A percentile compares a stretch with the other conserved stretches of the same genome.
These are phyloP conservation scores for Pleurotus eryngii DNA, from an alignment of 768 basidiomycete genomes.

Conservation along the genomic window DNA sequence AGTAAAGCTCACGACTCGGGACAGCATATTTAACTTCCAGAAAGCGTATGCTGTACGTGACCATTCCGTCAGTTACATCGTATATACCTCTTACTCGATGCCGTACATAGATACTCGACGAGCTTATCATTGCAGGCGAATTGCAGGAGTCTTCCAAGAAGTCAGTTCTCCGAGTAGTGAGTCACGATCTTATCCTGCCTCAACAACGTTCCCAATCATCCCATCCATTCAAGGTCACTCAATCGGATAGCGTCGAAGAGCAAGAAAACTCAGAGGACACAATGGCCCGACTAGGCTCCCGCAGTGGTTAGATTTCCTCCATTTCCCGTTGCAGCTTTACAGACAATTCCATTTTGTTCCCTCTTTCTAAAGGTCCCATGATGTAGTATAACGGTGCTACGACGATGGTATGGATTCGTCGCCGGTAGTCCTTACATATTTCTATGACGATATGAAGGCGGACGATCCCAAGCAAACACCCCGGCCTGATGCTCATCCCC, in stretches of 20 bases:
- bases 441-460: too few species aligned
- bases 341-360: conserved; percentile 12
- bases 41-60: conserved; percentile 81
- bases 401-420: too few species aligned
- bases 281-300: conserved; percentile 72
- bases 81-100: background rate
- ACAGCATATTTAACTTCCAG: conserved; percentile 95
- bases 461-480: too few species aligned
- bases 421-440: too few species aligned
- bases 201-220: background rate
- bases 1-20: background rate
- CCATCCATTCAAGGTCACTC: conserved; percentile 60
- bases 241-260: conserved; percentile 80
- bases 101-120: conserved; percentile 71
- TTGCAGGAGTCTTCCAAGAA: conserved; percentile 89
- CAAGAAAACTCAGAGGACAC: conserved; percentile 83
- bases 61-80: background rate
- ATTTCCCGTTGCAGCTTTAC: conserved; percentile 11
- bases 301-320: conserved; percentile 54
- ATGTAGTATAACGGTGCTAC: conserved; percentile 24
- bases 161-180: conserved; percentile 57
- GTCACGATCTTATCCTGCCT: conserved; percentile 9
- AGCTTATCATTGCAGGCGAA: conserved; percentile 91
- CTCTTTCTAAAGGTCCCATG: conserved; percentile 40
- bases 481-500: too few species aligned